These are phyloP conservation scores for Debaryomyces nepalensis DNA, from an alignment of 1,139 yeast species.

Conservation along the genomic window DNA sequence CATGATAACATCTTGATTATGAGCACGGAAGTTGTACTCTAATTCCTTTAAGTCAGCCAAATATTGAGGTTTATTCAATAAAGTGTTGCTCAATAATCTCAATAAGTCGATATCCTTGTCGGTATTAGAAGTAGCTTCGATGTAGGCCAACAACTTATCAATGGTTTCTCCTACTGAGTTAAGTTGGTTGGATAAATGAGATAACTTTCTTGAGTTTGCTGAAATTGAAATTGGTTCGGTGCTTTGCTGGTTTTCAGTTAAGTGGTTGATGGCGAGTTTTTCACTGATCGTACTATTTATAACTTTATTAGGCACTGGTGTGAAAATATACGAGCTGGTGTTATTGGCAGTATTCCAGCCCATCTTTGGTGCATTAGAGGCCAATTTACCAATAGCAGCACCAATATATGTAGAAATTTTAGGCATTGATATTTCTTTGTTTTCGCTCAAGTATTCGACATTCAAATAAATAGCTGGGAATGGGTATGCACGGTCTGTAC, in stretches of 20 bases:
- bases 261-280: slow-evolving; percentile 54
- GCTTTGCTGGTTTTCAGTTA: slow-evolving; percentile 29
- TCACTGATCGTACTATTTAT: slow-evolving; percentile 63
- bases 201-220: slow-evolving; percentile 29
- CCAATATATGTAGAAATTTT: slow-evolving; percentile 72
- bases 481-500: slow-evolving; percentile 71
- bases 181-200: slow-evolving; percentile 58
- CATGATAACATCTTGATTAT: slow-evolving; percentile 82
- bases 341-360: slow-evolving; percentile 48
- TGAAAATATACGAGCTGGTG: slow-evolving; percentile 66
- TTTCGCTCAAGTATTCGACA: slow-evolving; percentile 48
- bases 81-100: slow-evolving; percentile 64
- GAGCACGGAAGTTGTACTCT: slow-evolving; percentile 67
- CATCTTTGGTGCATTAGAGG: slow-evolving; percentile 42
- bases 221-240: slow-evolving; percentile 23
- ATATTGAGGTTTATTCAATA: slow-evolving; percentile 61
- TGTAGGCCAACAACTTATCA: slow-evolving; percentile 57
- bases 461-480: slow-evolving; percentile 82
- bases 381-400: slow-evolving; percentile 68
- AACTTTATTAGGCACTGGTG: slow-evolving; percentile 75
- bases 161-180: slow-evolving; percentile 55
- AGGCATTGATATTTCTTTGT: slow-evolving; percentile 42
- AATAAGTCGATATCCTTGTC: slow-evolving; percentile 62
- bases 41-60: slow-evolving; percentile 62
- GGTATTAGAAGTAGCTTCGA: slow-evolving; percentile 52